Conservation (phyloP, 148 eudicot genomes). For the Beta vulgaris region DNA sequence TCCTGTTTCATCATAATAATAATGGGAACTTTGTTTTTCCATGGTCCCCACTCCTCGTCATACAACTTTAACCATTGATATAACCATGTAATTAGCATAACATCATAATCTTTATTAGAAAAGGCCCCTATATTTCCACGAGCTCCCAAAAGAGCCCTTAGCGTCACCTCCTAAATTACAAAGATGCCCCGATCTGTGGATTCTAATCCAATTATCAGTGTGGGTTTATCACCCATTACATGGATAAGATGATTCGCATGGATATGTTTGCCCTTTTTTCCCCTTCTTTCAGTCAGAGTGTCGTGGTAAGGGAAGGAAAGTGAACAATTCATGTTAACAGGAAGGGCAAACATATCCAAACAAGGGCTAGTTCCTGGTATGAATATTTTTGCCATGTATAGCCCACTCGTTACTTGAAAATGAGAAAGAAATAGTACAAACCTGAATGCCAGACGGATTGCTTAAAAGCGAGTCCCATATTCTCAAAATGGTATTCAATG, state of each 20-base stretch:
- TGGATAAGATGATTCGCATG: background rate
- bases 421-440: slow-evolving; percentile 12
- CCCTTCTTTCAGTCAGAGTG: too few relatives aligned
- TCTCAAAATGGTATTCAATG: slow-evolving; percentile 47
- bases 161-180: too few relatives aligned
- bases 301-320: background rate
- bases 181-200: too few relatives aligned
- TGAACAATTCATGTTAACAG: background rate
- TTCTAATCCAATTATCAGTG: too few relatives aligned
- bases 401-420: background rate
- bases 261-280: background rate
- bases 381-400: background rate
- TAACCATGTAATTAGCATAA: too few relatives aligned
- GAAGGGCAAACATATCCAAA: background rate
- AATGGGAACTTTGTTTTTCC: too few relatives aligned
- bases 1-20: too few relatives aligned
- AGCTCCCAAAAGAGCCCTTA: too few relatives aligned
- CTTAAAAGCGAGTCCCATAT: slow-evolving; percentile 71
- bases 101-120: too few relatives aligned
- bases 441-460: slow-evolving; percentile 58
- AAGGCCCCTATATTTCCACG: too few relatives aligned
- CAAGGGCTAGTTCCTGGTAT: background rate
- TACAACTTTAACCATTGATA: too few relatives aligned
- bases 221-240: background rate
- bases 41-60: too few relatives aligned